Conservation (phyloP, 306 rosid genomes). For the Lotus japonicus region DNA sequence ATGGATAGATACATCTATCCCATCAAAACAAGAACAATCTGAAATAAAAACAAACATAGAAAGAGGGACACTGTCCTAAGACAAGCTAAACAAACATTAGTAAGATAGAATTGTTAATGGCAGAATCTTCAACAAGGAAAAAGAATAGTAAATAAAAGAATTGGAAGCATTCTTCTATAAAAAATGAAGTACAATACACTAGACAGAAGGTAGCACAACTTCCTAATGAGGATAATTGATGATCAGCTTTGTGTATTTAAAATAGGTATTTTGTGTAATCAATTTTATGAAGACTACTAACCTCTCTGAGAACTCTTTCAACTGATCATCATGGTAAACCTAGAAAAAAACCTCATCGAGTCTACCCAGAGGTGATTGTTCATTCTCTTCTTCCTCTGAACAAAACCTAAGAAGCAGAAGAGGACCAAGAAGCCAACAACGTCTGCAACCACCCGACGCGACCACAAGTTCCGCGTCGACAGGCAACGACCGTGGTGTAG, state of each 20-base stretch:
- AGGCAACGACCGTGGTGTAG: too few relatives aligned
- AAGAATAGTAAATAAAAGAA: not conserved
- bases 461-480: too few relatives aligned
- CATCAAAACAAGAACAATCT: not conserved
- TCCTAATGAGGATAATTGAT: not conserved
- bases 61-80: not conserved
- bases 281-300: slow-evolving; percentile 19
- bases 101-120: not conserved
- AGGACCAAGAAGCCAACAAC: too few relatives aligned
- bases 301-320: slow-evolving; percentile 95
- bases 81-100: not conserved
- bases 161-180: not conserved
- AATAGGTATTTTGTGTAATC: not conserved
- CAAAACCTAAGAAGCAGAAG: too few relatives aligned
- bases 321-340: slow-evolving; percentile 74
- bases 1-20: too few relatives aligned
- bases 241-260: not conserved
- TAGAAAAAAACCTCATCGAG: too few relatives aligned
- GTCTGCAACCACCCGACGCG: too few relatives aligned
- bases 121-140: not conserved
- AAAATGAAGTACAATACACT: too few relatives aligned
- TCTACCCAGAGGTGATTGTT: too few relatives aligned
- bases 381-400: too few relatives aligned
- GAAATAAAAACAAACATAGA: not conserved
- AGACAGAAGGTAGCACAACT: not conserved